phyloP scores from a whole-genome alignment of 2,329 filamentous ascomycete species.

The Zymoseptoria pseudotritici region DNA sequence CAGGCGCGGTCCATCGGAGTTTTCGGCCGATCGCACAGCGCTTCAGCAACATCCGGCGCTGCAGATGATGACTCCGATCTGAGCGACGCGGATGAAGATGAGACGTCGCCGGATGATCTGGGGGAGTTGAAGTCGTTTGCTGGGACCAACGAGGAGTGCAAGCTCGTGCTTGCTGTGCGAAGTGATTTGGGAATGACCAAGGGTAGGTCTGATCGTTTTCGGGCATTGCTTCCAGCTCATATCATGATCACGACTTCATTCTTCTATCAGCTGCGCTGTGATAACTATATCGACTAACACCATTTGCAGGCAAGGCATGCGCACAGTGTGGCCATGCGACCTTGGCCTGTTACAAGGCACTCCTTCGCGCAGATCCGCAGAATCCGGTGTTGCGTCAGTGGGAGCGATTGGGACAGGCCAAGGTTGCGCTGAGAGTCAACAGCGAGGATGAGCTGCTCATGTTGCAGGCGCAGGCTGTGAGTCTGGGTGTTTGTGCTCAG shows the following conservation, averaged over 20 bases:
- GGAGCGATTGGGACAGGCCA: conserved; percentile 64
- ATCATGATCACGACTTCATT: not conserved
- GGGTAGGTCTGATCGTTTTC: conserved; percentile 48
- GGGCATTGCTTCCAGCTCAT: conserved; percentile 5
- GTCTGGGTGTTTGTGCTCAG: conserved; percentile 77
- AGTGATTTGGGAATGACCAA: conserved; percentile 97
- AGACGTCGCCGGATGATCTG: conserved; percentile 35
- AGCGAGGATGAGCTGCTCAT: conserved; percentile 72
- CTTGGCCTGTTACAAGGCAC: conserved; percentile 89
- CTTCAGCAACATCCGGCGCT: conserved; percentile 24
- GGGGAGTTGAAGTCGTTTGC: conserved; percentile 41
- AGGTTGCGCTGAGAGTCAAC: conserved; percentile 86
- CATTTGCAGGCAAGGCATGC: conserved; percentile 75
- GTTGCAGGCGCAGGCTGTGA: conserved; percentile 71
- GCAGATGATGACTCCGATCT: conserved; percentile 31
- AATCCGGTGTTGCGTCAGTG: conserved; percentile 68
- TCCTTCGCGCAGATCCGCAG: conserved; percentile 49
- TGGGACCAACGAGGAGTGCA: conserved; percentile 69
- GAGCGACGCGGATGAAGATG: conserved; percentile 28
- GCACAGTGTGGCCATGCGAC: conserved; percentile 95
- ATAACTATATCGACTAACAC: conserved; percentile 9
- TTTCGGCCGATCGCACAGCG: conserved; percentile 49
- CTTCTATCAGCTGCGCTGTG: not conserved
- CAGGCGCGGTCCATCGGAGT: conserved; percentile 63
- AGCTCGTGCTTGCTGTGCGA: conserved; percentile 83